Base-by-base conservation (phyloP, 1,284 basidiomycete species). In the Peniophora sp. region DNA sequence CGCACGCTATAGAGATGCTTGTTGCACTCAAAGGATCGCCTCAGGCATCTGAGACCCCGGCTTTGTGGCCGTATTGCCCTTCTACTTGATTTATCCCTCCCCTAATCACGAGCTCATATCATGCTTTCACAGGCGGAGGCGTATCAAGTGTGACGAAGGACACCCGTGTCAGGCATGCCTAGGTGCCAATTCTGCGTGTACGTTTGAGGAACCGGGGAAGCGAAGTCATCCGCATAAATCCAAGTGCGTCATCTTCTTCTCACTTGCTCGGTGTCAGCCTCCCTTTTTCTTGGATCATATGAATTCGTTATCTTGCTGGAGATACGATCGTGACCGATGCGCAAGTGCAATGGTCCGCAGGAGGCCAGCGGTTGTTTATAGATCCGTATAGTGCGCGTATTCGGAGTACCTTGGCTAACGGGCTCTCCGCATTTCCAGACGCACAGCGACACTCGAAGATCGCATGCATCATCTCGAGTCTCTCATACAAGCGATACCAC, bases 111-210 rank as follows among this genome's bases (percentile, higher is more conserved):
- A 47, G 22, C 54, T 54, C n/a, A 52, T 42, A 8, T 43, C 50
- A 18, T 27, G 18, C 47, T n/a, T 41, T 58, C 39, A 10, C 43
- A 88, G 87, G 32, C 83, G 86, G 52, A 72, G 86, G 59, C 71
- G 87, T 59, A 90, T 89, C 63, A 87, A 88, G 60, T 90, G 87
- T 62, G 88, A 90, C 59, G 88, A 90, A 63, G 88, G 87, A 0
- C 86, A 88, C 58, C 88, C 87, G 37, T 90, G 87, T 63, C 86
- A 90, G 68, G 86, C 87, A 10, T 90, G 87, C 65, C 65, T 88
- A 18, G 81, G 83, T 3, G 85, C 87, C 15, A 85, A 75, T 58
- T 88, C 87, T 3, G 68, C 85, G 10, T 90, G 87, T 57, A 90
- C 88, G 0, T 90, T 90, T 58, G 87, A 90, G 64, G 87, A 90